Conservation (phyloP, 2,329 filamentous ascomycete species). For the Paracorniculantispora psalliotae region DNA sequence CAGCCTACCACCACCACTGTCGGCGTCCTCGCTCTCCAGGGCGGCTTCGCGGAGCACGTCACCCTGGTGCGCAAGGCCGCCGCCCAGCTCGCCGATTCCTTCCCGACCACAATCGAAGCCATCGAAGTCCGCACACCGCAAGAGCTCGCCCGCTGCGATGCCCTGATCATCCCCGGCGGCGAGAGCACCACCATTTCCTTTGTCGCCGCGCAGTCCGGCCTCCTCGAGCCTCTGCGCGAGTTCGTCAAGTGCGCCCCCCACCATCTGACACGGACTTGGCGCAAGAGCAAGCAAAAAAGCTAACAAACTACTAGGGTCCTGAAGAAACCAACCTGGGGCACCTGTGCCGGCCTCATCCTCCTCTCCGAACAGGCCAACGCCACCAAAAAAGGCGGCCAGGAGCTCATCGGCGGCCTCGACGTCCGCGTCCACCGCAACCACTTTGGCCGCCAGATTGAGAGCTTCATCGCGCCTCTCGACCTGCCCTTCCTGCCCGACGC, state of each 20-base stretch:
- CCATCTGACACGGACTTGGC: too few species aligned
- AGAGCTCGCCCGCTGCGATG: slow-evolving; percentile 71
- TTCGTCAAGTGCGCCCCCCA: slow-evolving; percentile 88
- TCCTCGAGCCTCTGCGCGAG: slow-evolving; percentile 77
- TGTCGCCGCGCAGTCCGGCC: slow-evolving; percentile 72
- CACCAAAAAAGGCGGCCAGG: slow-evolving; percentile 86
- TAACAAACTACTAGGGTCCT: slow-evolving; percentile 59
- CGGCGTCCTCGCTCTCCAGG: slow-evolving; percentile 73
- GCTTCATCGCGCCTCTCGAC: slow-evolving; percentile 72
- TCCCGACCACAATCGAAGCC: slow-evolving; percentile 49
- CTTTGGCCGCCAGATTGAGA: slow-evolving; percentile 90
- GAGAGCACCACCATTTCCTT: slow-evolving; percentile 93
- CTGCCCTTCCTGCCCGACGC: slow-evolving; percentile 60
- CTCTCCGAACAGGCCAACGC: slow-evolving; percentile 83
- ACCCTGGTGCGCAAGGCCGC: slow-evolving; percentile 67
- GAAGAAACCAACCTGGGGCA: slow-evolving; percentile 87
- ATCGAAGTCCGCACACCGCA: slow-evolving; percentile 73
- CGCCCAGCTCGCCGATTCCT: slow-evolving; percentile 35
- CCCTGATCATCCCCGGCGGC: slow-evolving; percentile 84
- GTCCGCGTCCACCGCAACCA: slow-evolving; percentile 91
- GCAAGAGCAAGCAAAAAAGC: too few species aligned
- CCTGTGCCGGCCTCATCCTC: slow-evolving; percentile 89
- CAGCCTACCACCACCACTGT: slow-evolving; percentile 38
- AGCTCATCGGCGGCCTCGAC: slow-evolving; percentile 85
- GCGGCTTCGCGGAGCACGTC: slow-evolving; percentile 87